A percentile compares a stretch with the other conserved stretches of the same genome.
These are phyloP conservation scores for Intubia oerlemansii DNA, from an alignment of 2,329 filamentous ascomycete species.

Conservation along the genomic window DNA sequence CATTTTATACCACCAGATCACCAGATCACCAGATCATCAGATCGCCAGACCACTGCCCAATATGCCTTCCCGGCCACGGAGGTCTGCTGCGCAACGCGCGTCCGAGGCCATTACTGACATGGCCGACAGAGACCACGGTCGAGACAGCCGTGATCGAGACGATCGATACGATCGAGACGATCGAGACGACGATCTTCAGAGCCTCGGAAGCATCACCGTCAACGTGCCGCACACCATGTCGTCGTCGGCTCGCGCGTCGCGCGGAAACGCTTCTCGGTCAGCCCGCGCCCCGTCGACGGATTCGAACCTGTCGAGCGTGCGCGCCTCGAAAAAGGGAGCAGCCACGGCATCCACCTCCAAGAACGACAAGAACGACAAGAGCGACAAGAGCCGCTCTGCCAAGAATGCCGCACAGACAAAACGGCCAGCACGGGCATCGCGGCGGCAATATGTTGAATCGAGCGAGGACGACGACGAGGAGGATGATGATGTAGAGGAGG, in stretches of 20 bases:
- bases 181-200: too few species aligned
- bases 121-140: conserved; percentile 22
- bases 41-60: conserved; percentile 1
- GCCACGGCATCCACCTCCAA: too few species aligned
- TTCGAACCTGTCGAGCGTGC: too few species aligned
- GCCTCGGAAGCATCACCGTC: too few species aligned
- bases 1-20: too few species aligned
- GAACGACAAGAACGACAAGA: too few species aligned
- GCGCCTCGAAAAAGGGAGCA: too few species aligned
- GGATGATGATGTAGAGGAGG: not conserved
- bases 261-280: too few species aligned
- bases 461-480: conserved; percentile 7
- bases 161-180: conserved; percentile 19
- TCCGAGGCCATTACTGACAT: conserved; percentile 26
- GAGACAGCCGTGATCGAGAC: conserved; percentile 1
- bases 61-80: conserved; percentile 27
- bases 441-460: conserved; percentile 37
- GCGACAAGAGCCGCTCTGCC: too few species aligned
- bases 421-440: conserved; percentile 27
- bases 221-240: not conserved
- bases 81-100: conserved; percentile 23
- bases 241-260: too few species aligned
- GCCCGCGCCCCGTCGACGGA: too few species aligned
- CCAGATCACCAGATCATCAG: not conserved
- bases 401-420: too few species aligned